A percentile compares a stretch with the other conserved stretches of the same genome.
Conservation (phyloP, 176 grass and related monocot genomes). For the Raddia guianensis region DNA sequence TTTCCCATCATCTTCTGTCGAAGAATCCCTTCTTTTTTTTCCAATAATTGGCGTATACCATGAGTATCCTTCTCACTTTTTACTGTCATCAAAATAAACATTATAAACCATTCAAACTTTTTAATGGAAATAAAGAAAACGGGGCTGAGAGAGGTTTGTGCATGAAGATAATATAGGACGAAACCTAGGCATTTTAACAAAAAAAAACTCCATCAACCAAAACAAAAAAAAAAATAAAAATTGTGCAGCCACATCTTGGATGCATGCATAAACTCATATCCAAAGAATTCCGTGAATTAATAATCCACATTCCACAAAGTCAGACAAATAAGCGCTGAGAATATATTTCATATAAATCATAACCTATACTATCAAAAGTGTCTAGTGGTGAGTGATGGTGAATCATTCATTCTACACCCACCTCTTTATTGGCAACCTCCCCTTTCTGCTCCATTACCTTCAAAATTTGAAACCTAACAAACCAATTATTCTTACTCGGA, state of each 20-base stretch:
- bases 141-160: background rate
- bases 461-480: too few species aligned
- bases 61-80: conserved; percentile 61
- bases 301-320: background rate
- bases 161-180: background rate
- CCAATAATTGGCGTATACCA: conserved; percentile 79
- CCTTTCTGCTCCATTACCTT: too few species aligned
- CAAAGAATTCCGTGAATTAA: conserved; percentile 25
- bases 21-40: conserved; percentile 91
- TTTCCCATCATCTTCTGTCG: conserved; percentile 99
- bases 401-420: too few species aligned
- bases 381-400: too few species aligned
- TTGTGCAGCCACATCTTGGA: background rate
- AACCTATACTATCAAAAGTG: background rate
- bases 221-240: conserved; percentile 1
- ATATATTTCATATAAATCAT: background rate
- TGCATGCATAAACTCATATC: conserved; percentile 1
- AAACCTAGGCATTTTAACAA: conserved; percentile 12
- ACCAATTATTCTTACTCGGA: too few species aligned
- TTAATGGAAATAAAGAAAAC: conserved; percentile 1
- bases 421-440: too few species aligned
- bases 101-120: conserved; percentile 7
- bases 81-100: conserved; percentile 57
- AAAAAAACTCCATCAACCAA: conserved; percentile 5
- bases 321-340: background rate